Conservation (phyloP, 1,284 basidiomycete species). For the Cryptococcus sp. region DNA sequence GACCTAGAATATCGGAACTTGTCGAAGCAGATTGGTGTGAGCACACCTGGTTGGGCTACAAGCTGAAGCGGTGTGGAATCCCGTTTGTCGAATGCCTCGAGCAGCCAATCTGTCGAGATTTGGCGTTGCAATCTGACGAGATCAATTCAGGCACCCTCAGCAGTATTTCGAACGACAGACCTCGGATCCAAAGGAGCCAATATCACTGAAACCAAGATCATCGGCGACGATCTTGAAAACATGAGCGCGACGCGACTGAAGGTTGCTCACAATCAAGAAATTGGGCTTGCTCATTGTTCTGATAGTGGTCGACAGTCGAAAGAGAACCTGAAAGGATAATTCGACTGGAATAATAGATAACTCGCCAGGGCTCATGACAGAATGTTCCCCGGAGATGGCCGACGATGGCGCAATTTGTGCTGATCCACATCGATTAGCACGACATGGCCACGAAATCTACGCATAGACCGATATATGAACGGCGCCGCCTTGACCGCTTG, state of each 20-base stretch:
- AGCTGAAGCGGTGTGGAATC: slow-evolving; percentile 6
- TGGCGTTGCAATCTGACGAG: slow-evolving; percentile 28
- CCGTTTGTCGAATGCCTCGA: slow-evolving; percentile 6
- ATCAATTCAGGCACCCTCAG: background rate
- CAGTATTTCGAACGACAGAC: background rate
- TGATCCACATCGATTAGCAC: no score
- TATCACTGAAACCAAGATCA: slow-evolving; percentile 25
- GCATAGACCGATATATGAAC: no score
- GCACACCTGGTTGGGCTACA: slow-evolving; percentile 5
- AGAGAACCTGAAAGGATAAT: background rate
- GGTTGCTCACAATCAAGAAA: slow-evolving; percentile 19
- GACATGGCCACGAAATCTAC: no score
- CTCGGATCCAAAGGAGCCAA: slow-evolving; percentile 19
- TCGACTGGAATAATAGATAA: background rate
- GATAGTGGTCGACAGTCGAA: background rate
- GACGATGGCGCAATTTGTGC: no score
- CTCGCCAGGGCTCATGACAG: no score
- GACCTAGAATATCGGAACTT: background rate
- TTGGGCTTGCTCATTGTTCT: slow-evolving; percentile 15
- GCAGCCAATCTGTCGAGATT: slow-evolving; percentile 26
- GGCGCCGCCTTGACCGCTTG: no score
- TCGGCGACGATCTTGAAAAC: slow-evolving; percentile 11
- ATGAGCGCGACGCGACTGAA: slow-evolving; percentile 5
- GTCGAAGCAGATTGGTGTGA: background rate
- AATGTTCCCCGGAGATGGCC: no score